phyloP scores from a whole-genome alignment of 129 eudicot species.

The Lonicera japonica region DNA sequence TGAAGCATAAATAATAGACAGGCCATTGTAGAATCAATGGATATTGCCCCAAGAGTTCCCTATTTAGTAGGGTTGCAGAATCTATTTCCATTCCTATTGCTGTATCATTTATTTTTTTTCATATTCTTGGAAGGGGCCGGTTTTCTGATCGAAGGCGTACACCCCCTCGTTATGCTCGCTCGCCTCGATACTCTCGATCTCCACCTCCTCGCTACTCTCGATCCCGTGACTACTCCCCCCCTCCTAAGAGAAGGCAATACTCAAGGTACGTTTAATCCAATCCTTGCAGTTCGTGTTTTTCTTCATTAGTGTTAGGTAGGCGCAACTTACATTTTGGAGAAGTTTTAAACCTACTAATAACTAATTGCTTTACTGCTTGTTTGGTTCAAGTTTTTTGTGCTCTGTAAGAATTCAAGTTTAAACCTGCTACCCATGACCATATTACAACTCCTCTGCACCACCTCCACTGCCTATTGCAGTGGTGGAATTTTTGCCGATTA shows the following conservation, averaged over 20 bases:
- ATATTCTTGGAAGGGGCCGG: slow-evolving; percentile 35
- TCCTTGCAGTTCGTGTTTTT: background rate
- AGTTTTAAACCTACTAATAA: background rate
- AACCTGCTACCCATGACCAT: too few relatives aligned
- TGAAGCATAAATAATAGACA: background rate
- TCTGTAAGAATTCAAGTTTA: too few relatives aligned
- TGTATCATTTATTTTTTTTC: background rate
- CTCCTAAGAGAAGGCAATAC: slow-evolving; percentile 75
- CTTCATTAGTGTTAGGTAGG: background rate
- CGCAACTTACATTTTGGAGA: background rate
- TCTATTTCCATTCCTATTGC: background rate
- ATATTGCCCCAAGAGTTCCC: background rate
- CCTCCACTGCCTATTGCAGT: background rate
- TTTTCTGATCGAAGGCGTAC: slow-evolving; percentile 62
- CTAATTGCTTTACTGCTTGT: too few relatives aligned
- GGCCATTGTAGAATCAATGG: background rate
- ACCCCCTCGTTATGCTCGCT: slow-evolving; percentile 67
- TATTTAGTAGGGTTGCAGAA: background rate
- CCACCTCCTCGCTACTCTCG: slow-evolving; percentile 77
- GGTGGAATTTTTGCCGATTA: too few relatives aligned
- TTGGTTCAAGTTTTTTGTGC: too few relatives aligned
- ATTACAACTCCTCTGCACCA: too few relatives aligned
- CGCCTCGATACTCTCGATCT: slow-evolving; percentile 66
- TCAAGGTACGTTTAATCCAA: slow-evolving; percentile 38
- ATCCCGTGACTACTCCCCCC: slow-evolving; percentile 82